A percentile compares a stretch with the other conserved stretches of the same genome.
phyloP scores from a whole-genome alignment of 2,329 filamentous ascomycete genomes.

The Tolypocladium amazonense region DNA sequence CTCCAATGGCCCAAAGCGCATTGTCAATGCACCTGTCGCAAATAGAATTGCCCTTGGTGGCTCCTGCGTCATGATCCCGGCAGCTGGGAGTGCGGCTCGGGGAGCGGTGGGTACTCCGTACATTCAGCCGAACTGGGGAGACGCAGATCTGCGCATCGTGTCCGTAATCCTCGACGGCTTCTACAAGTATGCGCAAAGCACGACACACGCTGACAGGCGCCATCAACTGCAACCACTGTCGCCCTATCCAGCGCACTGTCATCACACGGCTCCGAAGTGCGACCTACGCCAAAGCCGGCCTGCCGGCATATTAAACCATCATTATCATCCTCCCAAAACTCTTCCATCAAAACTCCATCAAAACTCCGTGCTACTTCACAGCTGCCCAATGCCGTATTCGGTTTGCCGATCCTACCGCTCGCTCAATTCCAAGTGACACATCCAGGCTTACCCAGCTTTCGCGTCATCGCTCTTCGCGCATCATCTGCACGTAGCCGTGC shows the following conservation, averaged over 20 bases:
- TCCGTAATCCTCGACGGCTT: no score
- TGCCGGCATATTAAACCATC: background rate
- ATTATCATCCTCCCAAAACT: no score
- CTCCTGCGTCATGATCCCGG: background rate
- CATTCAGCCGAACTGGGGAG: no score
- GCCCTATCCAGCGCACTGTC: background rate
- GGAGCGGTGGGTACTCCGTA: no score
- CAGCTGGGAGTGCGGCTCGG: background rate
- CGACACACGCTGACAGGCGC: background rate
- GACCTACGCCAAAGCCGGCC: background rate
- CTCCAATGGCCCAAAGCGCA: background rate
- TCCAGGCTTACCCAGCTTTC: background rate
- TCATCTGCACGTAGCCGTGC: background rate
- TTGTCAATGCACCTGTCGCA: background rate
- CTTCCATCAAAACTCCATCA: no score
- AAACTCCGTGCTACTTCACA: background rate
- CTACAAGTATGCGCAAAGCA: background rate
- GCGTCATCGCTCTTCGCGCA: background rate
- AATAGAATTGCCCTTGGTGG: background rate
- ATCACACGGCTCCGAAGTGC: background rate
- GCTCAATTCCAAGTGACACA: background rate
- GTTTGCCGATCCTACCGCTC: background rate
- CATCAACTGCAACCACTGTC: background rate
- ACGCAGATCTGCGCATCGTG: no score
- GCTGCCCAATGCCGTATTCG: background rate